These are phyloP conservation scores for Fusarium penzigii DNA, from an alignment of 2,329 filamentous ascomycete species.

Conservation along the genomic window DNA sequence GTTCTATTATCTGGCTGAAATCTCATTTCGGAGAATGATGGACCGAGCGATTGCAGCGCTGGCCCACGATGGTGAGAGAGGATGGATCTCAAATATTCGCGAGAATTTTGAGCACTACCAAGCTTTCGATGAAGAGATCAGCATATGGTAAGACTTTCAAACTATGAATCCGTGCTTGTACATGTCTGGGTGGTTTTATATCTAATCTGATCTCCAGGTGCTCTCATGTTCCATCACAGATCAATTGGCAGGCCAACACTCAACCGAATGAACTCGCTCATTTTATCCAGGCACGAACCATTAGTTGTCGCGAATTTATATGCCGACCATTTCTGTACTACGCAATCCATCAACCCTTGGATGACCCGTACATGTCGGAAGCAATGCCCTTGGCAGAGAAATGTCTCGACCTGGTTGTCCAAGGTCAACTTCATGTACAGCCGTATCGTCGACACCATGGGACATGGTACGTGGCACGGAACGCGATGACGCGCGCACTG, in stretches of 20 bases:
- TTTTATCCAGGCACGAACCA: conserved; percentile 1
- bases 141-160: not conserved
- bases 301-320: conserved; percentile 6
- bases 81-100: conserved; percentile 15
- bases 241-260: not conserved
- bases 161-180: too few species aligned
- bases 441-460: conserved; percentile 25
- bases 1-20: conserved; percentile 47
- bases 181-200: not conserved
- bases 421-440: not conserved
- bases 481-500: conserved; percentile 1
- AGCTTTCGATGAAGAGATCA: conserved; percentile 3
- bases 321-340: conserved; percentile 12
- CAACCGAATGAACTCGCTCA: conserved; percentile 8
- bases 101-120: not conserved
- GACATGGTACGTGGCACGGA: conserved; percentile 24
- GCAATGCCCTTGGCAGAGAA: conserved; percentile 16
- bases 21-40: conserved; percentile 42
- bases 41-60: conserved; percentile 40
- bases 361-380: conserved; percentile 16
- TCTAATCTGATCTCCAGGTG: not conserved
- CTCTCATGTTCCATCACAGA: conserved; percentile 7
- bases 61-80: conserved; percentile 15
- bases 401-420: conserved; percentile 7
- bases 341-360: conserved; percentile 7